A percentile compares a stretch with the other conserved stretches of the same genome.
These are phyloP conservation scores for Hymenoscyphus salicellus DNA, from an alignment of 2,329 filamentous ascomycete genomes.

Conservation along the genomic window DNA sequence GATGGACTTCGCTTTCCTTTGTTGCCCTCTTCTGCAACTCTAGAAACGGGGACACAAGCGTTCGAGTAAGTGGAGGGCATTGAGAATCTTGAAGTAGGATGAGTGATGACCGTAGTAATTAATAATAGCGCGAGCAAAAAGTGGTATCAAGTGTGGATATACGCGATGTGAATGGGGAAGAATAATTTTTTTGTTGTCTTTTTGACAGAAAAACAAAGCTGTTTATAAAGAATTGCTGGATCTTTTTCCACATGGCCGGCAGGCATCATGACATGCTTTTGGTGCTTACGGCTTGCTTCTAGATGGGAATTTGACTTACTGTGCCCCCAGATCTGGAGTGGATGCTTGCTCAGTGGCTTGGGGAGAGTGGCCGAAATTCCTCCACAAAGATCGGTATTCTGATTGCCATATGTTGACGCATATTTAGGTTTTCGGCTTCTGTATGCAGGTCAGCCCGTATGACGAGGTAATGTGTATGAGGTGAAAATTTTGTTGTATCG, in stretches of 20 bases:
- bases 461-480: neutral
- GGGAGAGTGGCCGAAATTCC: neutral
- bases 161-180: neutral
- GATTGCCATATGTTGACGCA: neutral
- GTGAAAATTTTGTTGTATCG: neutral
- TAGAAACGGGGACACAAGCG: neutral
- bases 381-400: neutral
- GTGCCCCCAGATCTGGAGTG: neutral
- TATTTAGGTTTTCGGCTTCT: neutral
- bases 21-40: neutral
- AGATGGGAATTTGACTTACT: neutral
- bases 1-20: constrained; percentile 3
- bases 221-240: neutral
- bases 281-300: neutral
- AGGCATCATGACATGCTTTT: neutral
- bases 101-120: neutral
- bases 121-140: neutral
- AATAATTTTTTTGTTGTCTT: neutral
- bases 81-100: neutral
- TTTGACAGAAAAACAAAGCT: neutral
- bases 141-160: too few relatives aligned
- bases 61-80: neutral
- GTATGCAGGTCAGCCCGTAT: neutral
- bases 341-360: neutral
- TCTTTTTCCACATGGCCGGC: neutral